Conservation (phyloP, 495 filamentous ascomycete genomes). For the Penicillium odoratum region DNA sequence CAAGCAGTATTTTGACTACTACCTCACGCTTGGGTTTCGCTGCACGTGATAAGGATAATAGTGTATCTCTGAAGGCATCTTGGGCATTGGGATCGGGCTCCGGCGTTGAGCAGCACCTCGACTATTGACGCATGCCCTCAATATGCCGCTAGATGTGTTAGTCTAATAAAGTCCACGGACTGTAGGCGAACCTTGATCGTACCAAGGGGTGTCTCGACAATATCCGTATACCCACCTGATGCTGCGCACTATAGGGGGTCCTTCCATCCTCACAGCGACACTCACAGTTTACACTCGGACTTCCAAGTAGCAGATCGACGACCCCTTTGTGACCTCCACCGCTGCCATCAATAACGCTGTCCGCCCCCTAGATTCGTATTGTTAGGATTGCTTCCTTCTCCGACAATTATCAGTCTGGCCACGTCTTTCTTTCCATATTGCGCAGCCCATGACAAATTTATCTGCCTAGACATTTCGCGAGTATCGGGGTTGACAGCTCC, state of each 20-base stretch:
- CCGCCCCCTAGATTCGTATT: background rate
- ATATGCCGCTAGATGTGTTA: background rate
- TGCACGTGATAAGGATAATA: background rate
- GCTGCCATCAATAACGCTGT: background rate
- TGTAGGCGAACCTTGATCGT: background rate
- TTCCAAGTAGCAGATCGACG: background rate
- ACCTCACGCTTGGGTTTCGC: background rate
- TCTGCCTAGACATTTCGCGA: background rate
- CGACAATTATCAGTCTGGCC: background rate
- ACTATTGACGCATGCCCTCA: background rate
- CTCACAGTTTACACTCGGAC: background rate
- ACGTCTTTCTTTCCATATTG: background rate
- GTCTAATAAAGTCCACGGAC: background rate
- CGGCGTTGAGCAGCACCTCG: background rate
- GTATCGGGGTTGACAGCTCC: background rate
- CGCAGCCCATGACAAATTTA: background rate
- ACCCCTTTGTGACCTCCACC: background rate
- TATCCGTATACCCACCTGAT: background rate
- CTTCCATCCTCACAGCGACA: background rate
- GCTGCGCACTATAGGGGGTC: background rate
- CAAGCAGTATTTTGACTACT: background rate
- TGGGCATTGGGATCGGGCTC: background rate
- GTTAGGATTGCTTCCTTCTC: background rate
- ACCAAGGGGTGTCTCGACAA: background rate
- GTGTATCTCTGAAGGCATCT: background rate